These are phyloP conservation scores for Aspergillus avenaceus DNA, from an alignment of 495 filamentous ascomycete genomes.

Conservation along the genomic window DNA sequence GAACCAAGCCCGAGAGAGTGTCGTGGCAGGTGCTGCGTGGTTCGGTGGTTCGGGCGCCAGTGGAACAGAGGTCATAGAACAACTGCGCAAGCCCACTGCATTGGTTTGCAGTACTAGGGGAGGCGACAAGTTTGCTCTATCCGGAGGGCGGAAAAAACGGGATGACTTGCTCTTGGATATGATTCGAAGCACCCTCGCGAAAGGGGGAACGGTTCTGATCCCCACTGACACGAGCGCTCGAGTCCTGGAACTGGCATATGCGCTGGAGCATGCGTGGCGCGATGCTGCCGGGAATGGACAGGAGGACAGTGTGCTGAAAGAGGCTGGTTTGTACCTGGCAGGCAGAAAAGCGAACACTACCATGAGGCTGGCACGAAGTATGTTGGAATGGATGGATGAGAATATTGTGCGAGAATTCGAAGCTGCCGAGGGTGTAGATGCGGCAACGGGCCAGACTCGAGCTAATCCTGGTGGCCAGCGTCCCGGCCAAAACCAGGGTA, in stretches of 20 bases:
- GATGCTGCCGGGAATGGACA: slow-evolving; percentile 50
- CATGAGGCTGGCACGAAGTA: slow-evolving; percentile 84
- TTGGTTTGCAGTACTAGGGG: slow-evolving; percentile 86
- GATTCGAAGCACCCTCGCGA: slow-evolving; percentile 68
- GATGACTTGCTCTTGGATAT: slow-evolving; percentile 82
- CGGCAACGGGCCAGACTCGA: slow-evolving; percentile 40
- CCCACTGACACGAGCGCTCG: slow-evolving; percentile 92
- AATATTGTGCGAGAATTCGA: slow-evolving; percentile 89
- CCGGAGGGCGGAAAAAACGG: slow-evolving; percentile 69
- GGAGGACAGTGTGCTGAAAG: slow-evolving; percentile 53
- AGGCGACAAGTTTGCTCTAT: slow-evolving; percentile 63
- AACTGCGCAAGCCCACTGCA: slow-evolving; percentile 86
- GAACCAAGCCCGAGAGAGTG: slow-evolving; percentile 93
- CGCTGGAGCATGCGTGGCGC: slow-evolving; percentile 89
- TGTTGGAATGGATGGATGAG: slow-evolving; percentile 99
- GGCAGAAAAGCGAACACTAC: slow-evolving; percentile 75
- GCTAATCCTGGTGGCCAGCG: slow-evolving; percentile 33
- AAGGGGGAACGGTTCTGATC: slow-evolving; percentile 90
- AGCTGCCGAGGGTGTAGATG: slow-evolving; percentile 55
- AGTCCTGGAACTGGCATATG: slow-evolving; percentile 87
- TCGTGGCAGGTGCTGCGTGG: slow-evolving; percentile 89
- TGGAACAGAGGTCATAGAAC: slow-evolving; percentile 88
- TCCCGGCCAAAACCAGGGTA: slow-evolving; percentile 30
- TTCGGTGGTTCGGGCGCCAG: slow-evolving; percentile 75
- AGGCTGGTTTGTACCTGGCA: slow-evolving; percentile 74